These are phyloP conservation scores for Pseudonectria foliicola DNA, from an alignment of 2,329 filamentous ascomycete genomes.

Conservation along the genomic window DNA sequence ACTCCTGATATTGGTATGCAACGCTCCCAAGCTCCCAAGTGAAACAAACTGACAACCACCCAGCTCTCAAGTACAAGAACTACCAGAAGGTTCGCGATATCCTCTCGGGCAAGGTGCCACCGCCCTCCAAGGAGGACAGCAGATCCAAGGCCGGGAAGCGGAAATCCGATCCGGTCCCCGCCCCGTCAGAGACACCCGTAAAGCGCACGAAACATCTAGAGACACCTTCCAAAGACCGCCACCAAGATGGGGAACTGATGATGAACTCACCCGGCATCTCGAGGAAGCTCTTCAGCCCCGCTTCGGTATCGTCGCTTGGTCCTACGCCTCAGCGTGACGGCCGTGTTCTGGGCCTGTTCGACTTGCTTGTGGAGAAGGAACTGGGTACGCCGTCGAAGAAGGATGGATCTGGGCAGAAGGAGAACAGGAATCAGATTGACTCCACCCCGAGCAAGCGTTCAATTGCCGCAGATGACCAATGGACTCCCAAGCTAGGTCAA, in stretches of 20 bases:
- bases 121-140: constrained; percentile 32
- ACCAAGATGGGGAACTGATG: constrained; percentile 36
- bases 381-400: constrained; percentile 43
- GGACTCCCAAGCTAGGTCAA: constrained; percentile 29
- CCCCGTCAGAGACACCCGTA: constrained; percentile 38
- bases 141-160: constrained; percentile 35
- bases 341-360: constrained; percentile 69
- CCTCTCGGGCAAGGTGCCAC: constrained; percentile 44
- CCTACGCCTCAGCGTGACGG: constrained; percentile 78
- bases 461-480: constrained; percentile 21
- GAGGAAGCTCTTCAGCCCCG: constrained; percentile 54
- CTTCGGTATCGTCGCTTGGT: constrained; percentile 55
- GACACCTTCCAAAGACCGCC: constrained; percentile 38
- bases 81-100: constrained; percentile 61
- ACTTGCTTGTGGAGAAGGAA: constrained; percentile 51
- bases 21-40: neutral
- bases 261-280: constrained; percentile 49
- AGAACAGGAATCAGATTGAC: constrained; percentile 12
- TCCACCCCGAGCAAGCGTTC: constrained; percentile 42
- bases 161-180: constrained; percentile 24
- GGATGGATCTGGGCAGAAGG: constrained; percentile 17
- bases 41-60: constrained; percentile 1
- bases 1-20: constrained; percentile 61
- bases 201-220: constrained; percentile 42
- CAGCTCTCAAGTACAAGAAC: constrained; percentile 68